These are phyloP conservation scores for Craspedostauros australis DNA, from an alignment of 108 stramenopile genomes.

Conservation along the genomic window DNA sequence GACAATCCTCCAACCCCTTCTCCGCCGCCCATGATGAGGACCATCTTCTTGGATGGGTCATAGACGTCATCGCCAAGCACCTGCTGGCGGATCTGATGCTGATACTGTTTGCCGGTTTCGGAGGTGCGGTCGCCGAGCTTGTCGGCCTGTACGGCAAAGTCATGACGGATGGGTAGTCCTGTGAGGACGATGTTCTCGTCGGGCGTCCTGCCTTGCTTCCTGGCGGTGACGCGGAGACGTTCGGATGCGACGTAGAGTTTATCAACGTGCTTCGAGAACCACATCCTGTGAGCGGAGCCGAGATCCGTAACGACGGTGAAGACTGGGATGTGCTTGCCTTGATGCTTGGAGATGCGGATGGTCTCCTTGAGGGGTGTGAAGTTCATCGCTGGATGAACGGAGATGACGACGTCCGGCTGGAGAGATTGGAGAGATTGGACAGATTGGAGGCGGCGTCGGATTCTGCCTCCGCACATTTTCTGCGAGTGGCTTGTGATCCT, in stretches of 20 bases:
- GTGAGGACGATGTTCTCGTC: conserved; percentile 77
- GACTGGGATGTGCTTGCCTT: conserved; percentile 69
- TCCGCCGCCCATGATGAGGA: conserved; percentile 93
- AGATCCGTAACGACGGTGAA: conserved; percentile 97
- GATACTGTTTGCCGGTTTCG: conserved; percentile 41
- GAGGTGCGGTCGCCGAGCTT: conserved; percentile 61
- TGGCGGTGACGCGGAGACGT: conserved; percentile 55
- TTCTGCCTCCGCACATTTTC: conserved; percentile 51
- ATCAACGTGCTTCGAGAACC: conserved; percentile 86
- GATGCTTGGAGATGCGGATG: conserved; percentile 47
- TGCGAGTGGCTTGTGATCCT: no score
- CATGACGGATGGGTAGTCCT: conserved; percentile 92
- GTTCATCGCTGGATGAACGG: conserved; percentile 95
- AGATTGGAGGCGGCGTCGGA: conserved; percentile 51
- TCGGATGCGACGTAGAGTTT: conserved; percentile 87
- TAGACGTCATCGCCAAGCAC: conserved; percentile 55
- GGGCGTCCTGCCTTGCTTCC: conserved; percentile 57
- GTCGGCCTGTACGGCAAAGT: conserved; percentile 63
- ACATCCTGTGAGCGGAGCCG: conserved; percentile 86
- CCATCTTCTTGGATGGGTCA: conserved; percentile 62
- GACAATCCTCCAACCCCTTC: conserved; percentile 87
- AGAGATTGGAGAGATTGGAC: no score
- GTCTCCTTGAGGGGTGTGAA: conserved; percentile 59
- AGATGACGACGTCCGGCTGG: conserved; percentile 85
- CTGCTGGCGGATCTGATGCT: conserved; percentile 25